These are phyloP conservation scores for Leccinum pellstonianum DNA, from an alignment of 768 basidiomycete genomes.

Conservation along the genomic window DNA sequence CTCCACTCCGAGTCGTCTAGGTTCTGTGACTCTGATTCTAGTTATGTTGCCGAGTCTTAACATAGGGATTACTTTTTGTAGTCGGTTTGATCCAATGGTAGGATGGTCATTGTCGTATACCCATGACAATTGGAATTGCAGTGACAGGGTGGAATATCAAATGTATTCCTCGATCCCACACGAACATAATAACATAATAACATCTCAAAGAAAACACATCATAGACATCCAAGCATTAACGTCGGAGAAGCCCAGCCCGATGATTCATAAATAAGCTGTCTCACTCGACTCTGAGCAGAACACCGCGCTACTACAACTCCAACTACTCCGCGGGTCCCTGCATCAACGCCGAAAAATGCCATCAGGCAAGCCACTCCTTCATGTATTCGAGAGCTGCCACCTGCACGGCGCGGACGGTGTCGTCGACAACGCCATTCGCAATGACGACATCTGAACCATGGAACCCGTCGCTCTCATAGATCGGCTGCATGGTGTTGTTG, in stretches of 20 bases:
- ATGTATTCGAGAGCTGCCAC: slow-evolving; percentile 50
- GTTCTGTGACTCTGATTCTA: background rate
- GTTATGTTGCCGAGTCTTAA: too few species aligned
- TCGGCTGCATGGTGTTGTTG: slow-evolving; percentile 55
- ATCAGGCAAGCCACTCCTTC: slow-evolving; percentile 47
- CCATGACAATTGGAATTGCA: background rate
- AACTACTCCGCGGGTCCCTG: background rate
- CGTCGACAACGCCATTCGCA: slow-evolving; percentile 43
- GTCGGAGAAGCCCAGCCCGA: background rate
- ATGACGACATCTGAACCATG: slow-evolving; percentile 61
- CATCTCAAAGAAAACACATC: background rate
- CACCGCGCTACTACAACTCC: background rate
- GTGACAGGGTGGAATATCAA: too few species aligned
- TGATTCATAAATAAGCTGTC: background rate
- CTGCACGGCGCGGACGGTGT: slow-evolving; percentile 55
- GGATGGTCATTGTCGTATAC: background rate
- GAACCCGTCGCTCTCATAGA: slow-evolving; percentile 60
- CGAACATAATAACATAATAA: background rate
- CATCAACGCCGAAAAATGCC: background rate
- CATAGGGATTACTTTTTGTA: too few species aligned
- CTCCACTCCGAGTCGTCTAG: too few species aligned
- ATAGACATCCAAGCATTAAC: background rate
- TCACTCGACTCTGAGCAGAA: background rate
- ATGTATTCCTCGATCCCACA: background rate
- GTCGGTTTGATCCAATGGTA: too few species aligned